Evolutionary conservation across 108 stramenopile species (phyloP).

Genomic region (Skeletonema marinoi): DNA sequence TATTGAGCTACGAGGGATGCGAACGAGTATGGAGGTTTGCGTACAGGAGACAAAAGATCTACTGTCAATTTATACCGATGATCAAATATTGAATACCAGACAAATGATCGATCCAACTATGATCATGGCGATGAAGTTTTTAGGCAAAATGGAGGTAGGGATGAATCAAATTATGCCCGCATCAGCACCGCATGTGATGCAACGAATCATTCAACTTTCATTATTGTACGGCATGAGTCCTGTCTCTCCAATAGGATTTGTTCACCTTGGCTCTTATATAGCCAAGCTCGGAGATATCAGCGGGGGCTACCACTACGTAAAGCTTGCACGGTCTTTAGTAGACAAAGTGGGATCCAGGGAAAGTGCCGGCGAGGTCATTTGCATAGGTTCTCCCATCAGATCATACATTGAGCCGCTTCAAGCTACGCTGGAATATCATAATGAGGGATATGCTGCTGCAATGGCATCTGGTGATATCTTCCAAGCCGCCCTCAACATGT

Average conservation of each 20-base stretch:
- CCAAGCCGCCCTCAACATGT: neutral
- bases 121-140: conserved; percentile 29
- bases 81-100: conserved; percentile 10
- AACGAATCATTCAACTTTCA: conserved; percentile 13
- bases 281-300: conserved; percentile 8
- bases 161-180: neutral
- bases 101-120: conserved; percentile 12
- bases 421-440: neutral
- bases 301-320: conserved; percentile 10
- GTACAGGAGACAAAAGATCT: neutral
- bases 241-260: conserved; percentile 14
- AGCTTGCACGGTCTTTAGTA: neutral
- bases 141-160: neutral
- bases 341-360: conserved; percentile 8
- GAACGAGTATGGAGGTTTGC: neutral
- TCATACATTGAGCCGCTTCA: conserved; percentile 6
- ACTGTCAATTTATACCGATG: neutral
- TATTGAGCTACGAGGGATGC: neutral
- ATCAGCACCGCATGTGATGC: neutral
- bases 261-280: conserved; percentile 4
- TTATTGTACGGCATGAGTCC: conserved; percentile 5
- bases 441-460: conserved; percentile 4
- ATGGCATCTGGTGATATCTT: conserved; percentile 17
- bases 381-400: neutral
- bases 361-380: conserved; percentile 7